Percentiles rank a stretch among this genome's conserved stretches.
Conservation (phyloP, 768 basidiomycete genomes). For the Rubroboletus pulcherrimus region DNA sequence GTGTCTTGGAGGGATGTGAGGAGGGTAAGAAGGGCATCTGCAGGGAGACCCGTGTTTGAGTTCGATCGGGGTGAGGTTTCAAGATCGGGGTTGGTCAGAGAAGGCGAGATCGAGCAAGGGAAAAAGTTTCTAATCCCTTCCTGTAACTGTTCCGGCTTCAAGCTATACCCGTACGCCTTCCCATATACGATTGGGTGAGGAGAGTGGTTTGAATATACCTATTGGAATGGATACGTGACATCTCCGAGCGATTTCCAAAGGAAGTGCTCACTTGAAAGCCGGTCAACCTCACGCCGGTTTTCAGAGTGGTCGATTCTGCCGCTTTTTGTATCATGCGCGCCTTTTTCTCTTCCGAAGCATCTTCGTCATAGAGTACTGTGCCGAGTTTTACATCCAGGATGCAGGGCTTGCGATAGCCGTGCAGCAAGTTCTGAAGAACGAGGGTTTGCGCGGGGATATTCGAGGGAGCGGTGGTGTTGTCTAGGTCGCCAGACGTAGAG, state of each 20-base stretch:
- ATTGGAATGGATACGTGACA: not conserved
- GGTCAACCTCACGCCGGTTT: conserved; percentile 79
- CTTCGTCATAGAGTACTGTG: conserved; percentile 76
- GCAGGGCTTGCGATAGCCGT: conserved; percentile 74
- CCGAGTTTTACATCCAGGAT: conserved; percentile 94
- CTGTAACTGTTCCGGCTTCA: conserved; percentile 64
- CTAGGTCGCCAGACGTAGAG: conserved; percentile 16
- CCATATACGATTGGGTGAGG: conserved; percentile 57
- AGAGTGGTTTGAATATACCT: conserved; percentile 72
- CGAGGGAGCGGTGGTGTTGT: not conserved
- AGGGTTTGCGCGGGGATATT: conserved; percentile 50
- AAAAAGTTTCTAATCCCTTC: conserved; percentile 81
- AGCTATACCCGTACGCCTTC: conserved; percentile 74
- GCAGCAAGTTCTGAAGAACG: conserved; percentile 80
- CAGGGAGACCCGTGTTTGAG: conserved; percentile 50
- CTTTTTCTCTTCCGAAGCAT: conserved; percentile 66
- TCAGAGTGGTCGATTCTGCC: conserved; percentile 61
- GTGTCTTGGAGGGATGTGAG: conserved; percentile 52
- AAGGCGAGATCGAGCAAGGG: conserved; percentile 40
- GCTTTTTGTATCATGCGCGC: conserved; percentile 74
- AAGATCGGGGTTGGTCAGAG: conserved; percentile 6
- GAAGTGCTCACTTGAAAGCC: conserved; percentile 77
- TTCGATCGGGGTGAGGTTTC: conserved; percentile 1
- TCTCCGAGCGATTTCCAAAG: not conserved
- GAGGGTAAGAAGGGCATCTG: conserved; percentile 50